Base-by-base conservation (phyloP, 208 protist species). In the Crithidia thermophila region DNA sequence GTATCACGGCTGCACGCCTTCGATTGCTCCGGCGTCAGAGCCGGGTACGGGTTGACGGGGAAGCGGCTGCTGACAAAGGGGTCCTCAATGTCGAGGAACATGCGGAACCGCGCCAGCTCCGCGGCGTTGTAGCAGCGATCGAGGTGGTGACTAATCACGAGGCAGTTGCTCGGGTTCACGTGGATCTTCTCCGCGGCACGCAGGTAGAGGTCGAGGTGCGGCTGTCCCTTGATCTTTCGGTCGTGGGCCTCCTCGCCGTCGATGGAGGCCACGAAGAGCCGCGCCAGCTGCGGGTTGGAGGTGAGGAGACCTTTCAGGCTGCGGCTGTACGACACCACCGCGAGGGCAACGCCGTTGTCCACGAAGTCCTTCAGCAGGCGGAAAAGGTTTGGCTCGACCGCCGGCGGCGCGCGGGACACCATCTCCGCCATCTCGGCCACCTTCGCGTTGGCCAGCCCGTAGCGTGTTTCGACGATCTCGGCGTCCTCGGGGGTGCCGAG, bases 1-100 rank as follows among this genome's bases (percentile, higher is more conserved):
- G 72, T 87, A 36, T 77, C 71, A 21, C 75, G 75, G 14, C 66
- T 40, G n/a, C 25, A 56, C 25, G 36, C 56, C n/a, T 45, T 60
- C 20, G 50, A 68, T 43, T 75, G 45, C 23, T 79, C 62, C 3
- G 58, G 25, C 33, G 49, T 60, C 53, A 91, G 55, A n/a, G 68
- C 57, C 11, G 91, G 87, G 63, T 94, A 92, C 25, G 77, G 50
- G 16, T 59, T 52, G 4, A 65, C 11, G 13, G 58, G 36, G 16
- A 84, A 72, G 16, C 78, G 84, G 18, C 57, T 77, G 56, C 82
- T 88, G 33, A 89, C 85, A 82, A 96, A 96, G 2, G 77, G 82
- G 25, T 93, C 87, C 53, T 97, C 88, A 18, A 97, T 79, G 56
- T 97, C 89, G 49, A 97, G 77, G 55, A 97, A 91, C 91, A 94